Evolutionary conservation across 2,329 filamentous ascomycete genomes (phyloP), one percentile per base, ranked within the genome.

Genomic region (Fusarium irregulare): DNA sequence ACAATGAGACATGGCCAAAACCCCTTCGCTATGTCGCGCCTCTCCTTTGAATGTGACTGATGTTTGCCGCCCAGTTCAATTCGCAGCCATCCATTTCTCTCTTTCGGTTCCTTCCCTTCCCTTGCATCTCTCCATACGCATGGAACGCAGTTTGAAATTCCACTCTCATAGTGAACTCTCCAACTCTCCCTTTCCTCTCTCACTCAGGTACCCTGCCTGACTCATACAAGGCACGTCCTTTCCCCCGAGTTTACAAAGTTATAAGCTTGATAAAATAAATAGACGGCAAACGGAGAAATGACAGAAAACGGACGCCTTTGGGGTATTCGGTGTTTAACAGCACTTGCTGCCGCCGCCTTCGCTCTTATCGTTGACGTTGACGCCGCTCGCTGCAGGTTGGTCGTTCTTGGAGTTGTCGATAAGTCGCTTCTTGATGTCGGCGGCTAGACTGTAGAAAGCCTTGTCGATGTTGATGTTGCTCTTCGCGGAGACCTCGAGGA

Each of bases 391-490:
- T 46, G 83, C 78, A 37, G 85, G 81, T 76, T 89, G 87, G 74
- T 96, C 92, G 70, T 89, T 89, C 86, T 95, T 93, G 73, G 91
- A 89, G 70, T 91, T 97, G 81, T 98, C 95, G 82, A 98, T 96
- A 81, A 98, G 91, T 75, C 93, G 91, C 88, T 97, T 97, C 90
- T 99, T 99, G 86, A 99, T 98, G 79, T 98, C 95, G 72, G 92
- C 89, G 18, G 96, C 96, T 75, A 99, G 89, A 80, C 88, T 94
- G 86, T 97, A 98, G 81, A 99, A 99, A 20, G 96, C 96, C 85
- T 98, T 94, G 83, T 99, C 96, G 78, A 99, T 97, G 84, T 99
- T 99, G 89, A 97, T 98, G 85, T 98, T 98, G 85, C 93, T 95
- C 88, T 99, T 99, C 72, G 96, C 96, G 20, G 93, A 97, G 68